These are phyloP conservation scores for Ophiocytium majus DNA, from an alignment of 352 stramenopile species.

Conservation along the genomic window DNA sequence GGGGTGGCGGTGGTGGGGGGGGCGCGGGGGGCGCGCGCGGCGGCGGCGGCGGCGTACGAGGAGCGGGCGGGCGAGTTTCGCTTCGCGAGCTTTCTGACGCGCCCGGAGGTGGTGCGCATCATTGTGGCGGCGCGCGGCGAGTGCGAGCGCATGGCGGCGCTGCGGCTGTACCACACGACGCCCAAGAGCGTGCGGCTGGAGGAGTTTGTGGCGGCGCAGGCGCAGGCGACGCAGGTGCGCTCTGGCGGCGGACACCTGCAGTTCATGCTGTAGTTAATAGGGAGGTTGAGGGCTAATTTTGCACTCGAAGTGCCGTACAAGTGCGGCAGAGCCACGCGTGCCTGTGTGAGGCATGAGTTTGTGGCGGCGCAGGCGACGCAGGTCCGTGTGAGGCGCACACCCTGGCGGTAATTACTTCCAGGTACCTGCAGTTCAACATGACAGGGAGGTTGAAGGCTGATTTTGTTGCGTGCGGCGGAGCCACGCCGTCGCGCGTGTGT, in stretches of 20 bases:
- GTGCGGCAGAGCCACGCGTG: slow-evolving; percentile 38
- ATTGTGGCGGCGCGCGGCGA: slow-evolving; percentile 52
- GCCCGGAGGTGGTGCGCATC: slow-evolving; percentile 58
- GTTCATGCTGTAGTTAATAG: too few species aligned
- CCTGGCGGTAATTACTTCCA: too few species aligned
- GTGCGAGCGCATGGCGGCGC: slow-evolving; percentile 30
- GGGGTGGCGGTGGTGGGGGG: too few species aligned
- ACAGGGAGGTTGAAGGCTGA: too few species aligned
- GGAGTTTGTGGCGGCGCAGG: slow-evolving; percentile 54
- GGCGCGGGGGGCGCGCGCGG: background rate
- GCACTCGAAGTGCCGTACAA: slow-evolving; percentile 34
- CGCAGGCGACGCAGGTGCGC: slow-evolving; percentile 41
- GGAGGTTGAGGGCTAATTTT: too few species aligned
- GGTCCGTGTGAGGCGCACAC: background rate
- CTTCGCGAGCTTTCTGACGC: slow-evolving; percentile 59
- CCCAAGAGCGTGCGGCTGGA: slow-evolving; percentile 52
- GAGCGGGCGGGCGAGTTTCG: slow-evolving; percentile 50
- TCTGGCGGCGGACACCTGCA: too few species aligned
- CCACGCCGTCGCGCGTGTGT: slow-evolving; percentile 38
- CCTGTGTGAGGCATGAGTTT: slow-evolving; percentile 47
- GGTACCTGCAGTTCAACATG: too few species aligned
- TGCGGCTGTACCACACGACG: slow-evolving; percentile 47
- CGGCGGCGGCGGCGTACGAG: slow-evolving; percentile 31
- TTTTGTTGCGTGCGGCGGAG: slow-evolving; percentile 31
- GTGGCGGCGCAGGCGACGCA: slow-evolving; percentile 50